phyloP scores from a whole-genome alignment of 371 early-diverging fungal species.

The Lichtheimia hyalospora region DNA sequence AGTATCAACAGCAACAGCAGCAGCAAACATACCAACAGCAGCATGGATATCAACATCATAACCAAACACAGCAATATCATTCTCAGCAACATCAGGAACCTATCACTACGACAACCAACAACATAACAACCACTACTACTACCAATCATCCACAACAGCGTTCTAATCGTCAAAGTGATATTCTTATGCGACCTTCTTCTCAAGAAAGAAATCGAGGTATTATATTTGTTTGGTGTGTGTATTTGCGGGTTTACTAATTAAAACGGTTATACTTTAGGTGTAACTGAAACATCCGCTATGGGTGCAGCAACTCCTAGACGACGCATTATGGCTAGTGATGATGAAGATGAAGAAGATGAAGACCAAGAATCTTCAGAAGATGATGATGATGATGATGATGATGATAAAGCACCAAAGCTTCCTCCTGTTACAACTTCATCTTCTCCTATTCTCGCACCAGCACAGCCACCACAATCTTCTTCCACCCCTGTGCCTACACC shows the following conservation, averaged over 20 bases:
- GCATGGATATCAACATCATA: conserved; percentile 10
- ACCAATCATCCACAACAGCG: not conserved
- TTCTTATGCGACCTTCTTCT: conserved; percentile 1
- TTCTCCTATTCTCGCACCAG: not conserved
- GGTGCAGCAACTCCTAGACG: not conserved
- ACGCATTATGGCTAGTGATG: conserved; percentile 12
- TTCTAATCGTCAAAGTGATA: not conserved
- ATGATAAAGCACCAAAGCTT: not conserved
- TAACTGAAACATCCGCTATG: not conserved
- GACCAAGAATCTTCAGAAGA: conserved; percentile 5
- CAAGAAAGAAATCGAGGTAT: not conserved
- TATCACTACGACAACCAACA: not conserved
- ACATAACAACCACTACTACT: not conserved
- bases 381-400: conserved; percentile 5
- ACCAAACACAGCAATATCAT: conserved; percentile 16
- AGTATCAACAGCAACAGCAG: conserved; percentile 3
- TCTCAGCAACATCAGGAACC: conserved; percentile 12
- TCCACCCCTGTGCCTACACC: not conserved
- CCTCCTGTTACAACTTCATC: conserved; percentile 5
- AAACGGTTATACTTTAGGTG: not conserved
- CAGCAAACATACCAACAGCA: conserved; percentile 4
- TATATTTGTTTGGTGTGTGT: not conserved
- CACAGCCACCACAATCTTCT: not conserved
- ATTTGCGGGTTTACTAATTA: not conserved
- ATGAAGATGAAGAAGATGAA: conserved; percentile 18